These are phyloP conservation scores for Naganishia liquefaciens DNA, from an alignment of 1,284 basidiomycete species.

Conservation along the genomic window DNA sequence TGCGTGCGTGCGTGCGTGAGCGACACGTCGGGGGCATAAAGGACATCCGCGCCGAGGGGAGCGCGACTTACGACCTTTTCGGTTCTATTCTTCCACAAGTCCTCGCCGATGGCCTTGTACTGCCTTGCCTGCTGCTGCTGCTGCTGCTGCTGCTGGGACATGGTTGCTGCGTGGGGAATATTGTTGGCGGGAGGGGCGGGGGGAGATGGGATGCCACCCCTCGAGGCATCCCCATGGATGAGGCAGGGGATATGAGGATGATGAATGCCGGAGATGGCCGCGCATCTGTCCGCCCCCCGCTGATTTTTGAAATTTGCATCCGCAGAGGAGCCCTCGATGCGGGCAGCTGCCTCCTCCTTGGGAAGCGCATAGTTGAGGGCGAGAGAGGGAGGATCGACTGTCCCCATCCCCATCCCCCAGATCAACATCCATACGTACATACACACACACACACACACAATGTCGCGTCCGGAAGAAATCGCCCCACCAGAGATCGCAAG, in stretches of 20 bases:
- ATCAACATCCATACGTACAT: too few species aligned
- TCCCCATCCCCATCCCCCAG: too few species aligned
- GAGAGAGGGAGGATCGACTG: too few species aligned
- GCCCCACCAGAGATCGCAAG: constrained; percentile 94
- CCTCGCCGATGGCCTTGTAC: constrained; percentile 62
- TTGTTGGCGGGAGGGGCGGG: background rate
- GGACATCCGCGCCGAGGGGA: too few species aligned
- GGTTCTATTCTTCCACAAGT: constrained; percentile 83
- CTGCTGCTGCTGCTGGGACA: constrained; percentile 23
- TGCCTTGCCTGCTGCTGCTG: constrained; percentile 42
- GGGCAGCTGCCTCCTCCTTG: too few species aligned
- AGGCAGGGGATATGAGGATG: too few species aligned
- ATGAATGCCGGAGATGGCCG: constrained; percentile 9
- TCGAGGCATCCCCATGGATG: too few species aligned
- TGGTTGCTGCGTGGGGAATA: background rate
- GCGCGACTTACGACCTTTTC: constrained; percentile 83
- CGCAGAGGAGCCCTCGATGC: background rate
- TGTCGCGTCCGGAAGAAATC: constrained; percentile 93
- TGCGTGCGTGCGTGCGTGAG: background rate
- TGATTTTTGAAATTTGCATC: constrained; percentile 18
- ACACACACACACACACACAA: too few species aligned
- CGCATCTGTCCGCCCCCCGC: constrained; percentile 3
- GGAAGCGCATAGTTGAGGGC: too few species aligned
- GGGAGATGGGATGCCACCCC: background rate
- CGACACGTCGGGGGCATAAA: background rate